Conservation (phyloP, 179 eudicot genomes). For the Silene noctiflora region DNA sequence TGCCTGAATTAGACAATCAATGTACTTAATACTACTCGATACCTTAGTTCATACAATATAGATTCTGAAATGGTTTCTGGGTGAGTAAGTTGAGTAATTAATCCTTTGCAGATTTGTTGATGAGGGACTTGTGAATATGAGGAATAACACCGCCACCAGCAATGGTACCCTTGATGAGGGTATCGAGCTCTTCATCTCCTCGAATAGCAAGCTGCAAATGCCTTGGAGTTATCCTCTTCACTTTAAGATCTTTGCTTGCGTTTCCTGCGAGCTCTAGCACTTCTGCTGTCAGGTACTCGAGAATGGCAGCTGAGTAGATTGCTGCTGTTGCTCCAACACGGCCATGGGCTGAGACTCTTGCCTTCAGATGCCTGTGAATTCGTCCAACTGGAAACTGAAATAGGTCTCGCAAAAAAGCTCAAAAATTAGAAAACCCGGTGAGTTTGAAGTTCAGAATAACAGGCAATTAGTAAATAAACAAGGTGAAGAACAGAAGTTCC, state of each 20-base stretch:
- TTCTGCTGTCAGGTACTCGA: conserved; percentile 61
- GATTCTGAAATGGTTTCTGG: too few species aligned
- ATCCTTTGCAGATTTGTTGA: conserved; percentile 62
- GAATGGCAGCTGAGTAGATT: conserved; percentile 55
- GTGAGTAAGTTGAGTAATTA: conserved; percentile 8
- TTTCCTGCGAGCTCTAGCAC: conserved; percentile 61
- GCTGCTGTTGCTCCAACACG: conserved; percentile 66
- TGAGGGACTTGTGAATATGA: conserved; percentile 66
- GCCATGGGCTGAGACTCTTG: conserved; percentile 48
- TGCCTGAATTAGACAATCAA: neutral
- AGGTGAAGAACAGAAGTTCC: too few species aligned
- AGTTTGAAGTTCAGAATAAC: too few species aligned
- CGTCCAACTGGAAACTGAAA: conserved; percentile 59
- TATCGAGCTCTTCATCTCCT: conserved; percentile 65
- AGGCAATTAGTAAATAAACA: too few species aligned
- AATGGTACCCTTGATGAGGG: conserved; percentile 61
- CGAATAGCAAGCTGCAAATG: conserved; percentile 63
- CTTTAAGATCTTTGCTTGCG: conserved; percentile 56
- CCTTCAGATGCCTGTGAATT: conserved; percentile 51
- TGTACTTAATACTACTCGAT: conserved; percentile 10
- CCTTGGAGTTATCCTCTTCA: conserved; percentile 57
- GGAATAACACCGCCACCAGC: conserved; percentile 63
- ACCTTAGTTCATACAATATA: neutral
- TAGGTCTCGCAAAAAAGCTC: too few species aligned
- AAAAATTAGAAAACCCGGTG: too few species aligned